Evolutionary conservation across 1,284 basidiomycete species (phyloP).

Genomic region (Naganishia liquefaciens): DNA sequence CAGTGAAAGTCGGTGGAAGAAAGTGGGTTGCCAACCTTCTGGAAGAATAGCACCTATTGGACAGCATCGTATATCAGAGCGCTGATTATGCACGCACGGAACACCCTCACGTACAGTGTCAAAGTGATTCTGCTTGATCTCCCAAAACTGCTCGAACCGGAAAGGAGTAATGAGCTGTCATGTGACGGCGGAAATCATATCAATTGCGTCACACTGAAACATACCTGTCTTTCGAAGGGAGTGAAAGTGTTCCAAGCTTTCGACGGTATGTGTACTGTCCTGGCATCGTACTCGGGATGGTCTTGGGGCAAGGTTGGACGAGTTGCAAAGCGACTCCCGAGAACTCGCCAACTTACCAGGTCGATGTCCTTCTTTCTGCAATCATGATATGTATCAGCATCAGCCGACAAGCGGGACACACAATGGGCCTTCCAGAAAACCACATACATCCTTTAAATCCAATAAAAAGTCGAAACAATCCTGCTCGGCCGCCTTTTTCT

Average conservation of each 20-base stretch:
- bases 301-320: constrained; percentile 21
- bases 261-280: constrained; percentile 81
- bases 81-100: neutral
- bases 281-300: constrained; percentile 84
- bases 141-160: constrained; percentile 81
- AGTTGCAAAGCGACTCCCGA: neutral
- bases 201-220: constrained; percentile 34
- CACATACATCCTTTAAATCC: constrained; percentile 70
- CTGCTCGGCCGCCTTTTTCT: constrained; percentile 77
- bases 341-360: constrained; percentile 58
- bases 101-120: constrained; percentile 60
- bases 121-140: constrained; percentile 93
- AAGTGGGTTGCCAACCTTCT: constrained; percentile 68
- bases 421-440: neutral
- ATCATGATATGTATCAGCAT: constrained; percentile 13
- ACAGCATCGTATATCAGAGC: constrained; percentile 54
- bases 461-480: constrained; percentile 79
- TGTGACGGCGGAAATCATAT: neutral
- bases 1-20: constrained; percentile 58
- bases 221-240: constrained; percentile 89
- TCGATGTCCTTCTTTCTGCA: constrained; percentile 75
- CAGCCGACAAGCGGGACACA: neutral
- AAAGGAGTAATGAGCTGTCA: neutral
- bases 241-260: constrained; percentile 82
- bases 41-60: constrained; percentile 81